A percentile compares a stretch with the other conserved stretches of the same genome.
Evolutionary conservation across 2,329 filamentous ascomycete genomes (phyloP).

Genomic region (Pezicula rhizophila): DNA sequence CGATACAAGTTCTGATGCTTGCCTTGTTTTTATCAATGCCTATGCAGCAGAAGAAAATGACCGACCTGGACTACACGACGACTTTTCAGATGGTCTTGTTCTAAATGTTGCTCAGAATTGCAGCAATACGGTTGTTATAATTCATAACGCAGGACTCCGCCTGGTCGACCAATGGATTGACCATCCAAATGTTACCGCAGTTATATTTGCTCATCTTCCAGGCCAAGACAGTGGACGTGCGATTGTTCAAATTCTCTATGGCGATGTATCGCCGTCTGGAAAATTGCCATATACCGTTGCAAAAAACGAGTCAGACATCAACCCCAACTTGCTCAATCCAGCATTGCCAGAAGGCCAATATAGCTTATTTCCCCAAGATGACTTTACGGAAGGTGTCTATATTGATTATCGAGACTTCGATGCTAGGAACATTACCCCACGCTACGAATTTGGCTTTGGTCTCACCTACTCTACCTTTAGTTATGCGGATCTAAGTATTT

Average conservation of each 20-base stretch:
- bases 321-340: too few species aligned
- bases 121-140: constrained; percentile 58
- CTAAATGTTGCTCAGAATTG: constrained; percentile 35
- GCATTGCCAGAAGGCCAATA: constrained; percentile 31
- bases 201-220: constrained; percentile 53
- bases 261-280: constrained; percentile 45
- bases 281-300: constrained; percentile 49
- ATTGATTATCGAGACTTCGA: constrained; percentile 49
- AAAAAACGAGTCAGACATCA: constrained; percentile 34
- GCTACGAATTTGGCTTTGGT: constrained; percentile 38
- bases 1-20: constrained; percentile 42
- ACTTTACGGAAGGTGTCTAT: constrained; percentile 42
- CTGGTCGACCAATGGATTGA: constrained; percentile 52
- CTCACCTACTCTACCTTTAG: constrained; percentile 50
- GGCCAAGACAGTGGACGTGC: constrained; percentile 57
- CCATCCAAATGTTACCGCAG: constrained; percentile 52
- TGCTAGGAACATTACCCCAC: constrained; percentile 25
- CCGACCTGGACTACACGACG: constrained; percentile 38
- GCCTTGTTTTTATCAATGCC: constrained; percentile 61
- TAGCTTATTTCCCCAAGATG: constrained; percentile 38
- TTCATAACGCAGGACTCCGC: constrained; percentile 56
- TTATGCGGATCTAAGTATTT: constrained; percentile 31
- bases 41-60: constrained; percentile 76
- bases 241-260: constrained; percentile 56
- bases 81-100: constrained; percentile 54